phyloP scores from a whole-genome alignment of 1,284 basidiomycete genomes.

The Papiliotrema nemorosa region DNA sequence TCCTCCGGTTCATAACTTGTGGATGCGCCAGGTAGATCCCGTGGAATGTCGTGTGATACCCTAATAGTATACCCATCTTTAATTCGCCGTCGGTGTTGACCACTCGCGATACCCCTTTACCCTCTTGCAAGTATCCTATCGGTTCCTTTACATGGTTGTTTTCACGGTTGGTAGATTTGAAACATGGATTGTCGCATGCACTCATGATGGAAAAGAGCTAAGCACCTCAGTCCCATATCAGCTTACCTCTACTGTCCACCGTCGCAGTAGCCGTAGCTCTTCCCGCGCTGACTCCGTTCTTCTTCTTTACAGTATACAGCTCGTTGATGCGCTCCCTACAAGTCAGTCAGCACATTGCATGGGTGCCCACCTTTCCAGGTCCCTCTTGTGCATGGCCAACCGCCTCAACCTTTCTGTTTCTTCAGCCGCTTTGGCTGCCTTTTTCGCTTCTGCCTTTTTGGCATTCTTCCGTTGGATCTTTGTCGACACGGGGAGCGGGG shows the following conservation, averaged over 20 bases:
- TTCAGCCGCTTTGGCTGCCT: slow-evolving; percentile 34
- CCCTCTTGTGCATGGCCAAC: slow-evolving; percentile 36
- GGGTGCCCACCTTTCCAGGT: slow-evolving; percentile 36
- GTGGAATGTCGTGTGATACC: too few relatives aligned
- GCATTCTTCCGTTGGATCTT: slow-evolving; percentile 43
- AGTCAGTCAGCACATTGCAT: not conserved
- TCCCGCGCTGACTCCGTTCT: slow-evolving; percentile 1
- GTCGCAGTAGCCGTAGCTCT: slow-evolving; percentile 21
- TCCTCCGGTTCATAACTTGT: slow-evolving; percentile 44
- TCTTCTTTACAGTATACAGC: slow-evolving; percentile 33
- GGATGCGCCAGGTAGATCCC: slow-evolving; percentile 36
- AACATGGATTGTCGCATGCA: not conserved
- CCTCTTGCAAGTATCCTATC: not conserved
- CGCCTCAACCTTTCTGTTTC: slow-evolving; percentile 38
- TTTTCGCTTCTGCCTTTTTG: slow-evolving; percentile 44
- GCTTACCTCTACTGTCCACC: slow-evolving; percentile 33
- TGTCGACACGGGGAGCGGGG: slow-evolving; percentile 26
- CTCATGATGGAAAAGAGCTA: not conserved
- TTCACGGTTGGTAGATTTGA: not conserved
- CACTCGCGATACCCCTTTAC: not conserved
- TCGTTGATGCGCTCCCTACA: slow-evolving; percentile 41
- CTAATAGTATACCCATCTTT: too few relatives aligned
- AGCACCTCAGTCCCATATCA: slow-evolving; percentile 38
- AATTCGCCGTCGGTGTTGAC: too few relatives aligned
- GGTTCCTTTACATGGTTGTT: not conserved